Base-by-base conservation (phyloP, 2,329 filamentous ascomycete species). In the Phaeoacremonium minimum region DNA sequence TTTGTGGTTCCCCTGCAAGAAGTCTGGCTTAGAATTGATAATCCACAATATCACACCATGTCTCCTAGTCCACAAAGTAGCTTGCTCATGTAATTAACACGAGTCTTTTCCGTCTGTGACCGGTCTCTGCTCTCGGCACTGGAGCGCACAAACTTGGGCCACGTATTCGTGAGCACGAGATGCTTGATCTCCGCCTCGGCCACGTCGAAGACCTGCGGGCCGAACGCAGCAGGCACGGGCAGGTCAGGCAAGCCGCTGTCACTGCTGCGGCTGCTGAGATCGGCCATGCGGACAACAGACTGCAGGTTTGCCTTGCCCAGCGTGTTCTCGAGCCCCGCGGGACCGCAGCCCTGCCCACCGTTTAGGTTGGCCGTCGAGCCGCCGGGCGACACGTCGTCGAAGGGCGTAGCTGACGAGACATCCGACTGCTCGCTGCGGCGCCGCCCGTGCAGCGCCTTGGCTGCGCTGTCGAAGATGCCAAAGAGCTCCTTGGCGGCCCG, bases 151-250 rank as follows among this genome's bases (percentile, higher is more conserved):
- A 73, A 79, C 49, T 73, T 76, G 18, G 73, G 72, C 80, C 81
- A 85, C 0, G 81, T 85, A 50, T 84, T 84, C 12, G 78, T 82
- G 40, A 83, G 60, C 3, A 85, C 79, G 6, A 84, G 65, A 41
- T 83, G 80, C 55, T 81, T 83, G 58, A 85, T 74, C 46, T 69
- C 72, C n/a, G 58, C 56, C 49, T 80, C 69, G 0, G 78, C 75
- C 4, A 60, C 64, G 46, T 83, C 77, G 47, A 85, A 84, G 3
- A 83, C 64, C 0, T 51, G 50, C 4, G 60, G 54, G 33, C 67
- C 58, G 37, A 83, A 84, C 0, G 42, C 56, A 0, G 58, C 55
- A 0, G 76, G 64, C 16, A 76, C 63, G 1, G 65, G 61, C 11
- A 66, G 67, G 19, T 55, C 56, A 41, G 58, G 69, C 18, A 17